Conservation (phyloP, 768 basidiomycete genomes). For the Trametes maxima region DNA sequence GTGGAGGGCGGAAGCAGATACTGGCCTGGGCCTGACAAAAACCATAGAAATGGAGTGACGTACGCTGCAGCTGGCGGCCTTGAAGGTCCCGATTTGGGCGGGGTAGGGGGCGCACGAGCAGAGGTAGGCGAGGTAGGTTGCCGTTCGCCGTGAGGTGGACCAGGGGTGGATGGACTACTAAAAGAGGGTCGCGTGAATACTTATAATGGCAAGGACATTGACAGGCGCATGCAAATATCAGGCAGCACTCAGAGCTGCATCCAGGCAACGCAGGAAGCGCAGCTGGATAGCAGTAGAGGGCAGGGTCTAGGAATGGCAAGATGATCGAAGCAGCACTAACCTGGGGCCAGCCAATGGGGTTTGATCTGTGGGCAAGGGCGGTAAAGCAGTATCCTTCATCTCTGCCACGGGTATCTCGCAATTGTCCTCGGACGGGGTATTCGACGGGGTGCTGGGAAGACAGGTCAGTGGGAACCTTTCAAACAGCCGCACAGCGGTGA, state of each 20-base stretch:
- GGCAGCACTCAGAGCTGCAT: not conserved
- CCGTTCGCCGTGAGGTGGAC: not conserved
- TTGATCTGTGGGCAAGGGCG: slow-evolving; percentile 5
- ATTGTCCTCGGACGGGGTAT: not conserved
- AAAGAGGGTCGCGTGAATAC: no score
- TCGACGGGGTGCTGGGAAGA: not conserved
- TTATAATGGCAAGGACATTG: no score
- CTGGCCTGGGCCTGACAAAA: not conserved
- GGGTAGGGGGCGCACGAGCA: not conserved
- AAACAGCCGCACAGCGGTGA: not conserved
- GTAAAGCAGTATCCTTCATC: slow-evolving; percentile 15
- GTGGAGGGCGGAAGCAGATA: slow-evolving; percentile 8
- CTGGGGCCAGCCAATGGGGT: not conserved
- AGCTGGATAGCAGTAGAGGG: not conserved
- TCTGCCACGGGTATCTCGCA: not conserved
- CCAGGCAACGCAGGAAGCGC: not conserved
- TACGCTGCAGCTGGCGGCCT: slow-evolving; percentile 1
- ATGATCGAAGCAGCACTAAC: not conserved
- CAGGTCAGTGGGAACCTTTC: not conserved
- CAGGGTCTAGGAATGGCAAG: not conserved
- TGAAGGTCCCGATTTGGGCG: not conserved
- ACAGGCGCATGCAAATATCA: no score
- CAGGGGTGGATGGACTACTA: not conserved
- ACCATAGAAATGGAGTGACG: slow-evolving; percentile 1
- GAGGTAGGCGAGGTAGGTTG: not conserved